Conservation (phyloP, 306 rosid species). For the Mimosa bimucronata region DNA sequence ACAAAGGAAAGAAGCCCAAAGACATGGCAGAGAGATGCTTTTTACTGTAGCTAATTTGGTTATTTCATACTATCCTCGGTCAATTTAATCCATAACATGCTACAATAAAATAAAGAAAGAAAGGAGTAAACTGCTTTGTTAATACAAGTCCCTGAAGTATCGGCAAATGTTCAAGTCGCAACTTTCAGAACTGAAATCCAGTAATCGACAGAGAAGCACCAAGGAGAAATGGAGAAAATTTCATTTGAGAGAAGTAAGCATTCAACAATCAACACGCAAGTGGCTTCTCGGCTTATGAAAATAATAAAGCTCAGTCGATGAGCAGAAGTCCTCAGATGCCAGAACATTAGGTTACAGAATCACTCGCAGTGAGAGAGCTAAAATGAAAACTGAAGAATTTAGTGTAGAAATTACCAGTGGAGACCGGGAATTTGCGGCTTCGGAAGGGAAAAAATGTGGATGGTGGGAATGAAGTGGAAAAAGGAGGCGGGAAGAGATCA, state of each 20-base stretch:
- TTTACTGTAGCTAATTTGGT: background rate
- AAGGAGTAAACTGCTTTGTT: constrained; percentile 39
- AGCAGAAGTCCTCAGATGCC: background rate
- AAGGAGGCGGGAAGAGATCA: constrained; percentile 5
- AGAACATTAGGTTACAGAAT: background rate
- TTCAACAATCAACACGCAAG: background rate
- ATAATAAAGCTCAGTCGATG: background rate
- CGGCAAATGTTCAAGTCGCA: background rate
- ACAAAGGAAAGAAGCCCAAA: background rate
- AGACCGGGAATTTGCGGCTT: background rate
- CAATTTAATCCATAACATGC: background rate
- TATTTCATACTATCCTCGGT: background rate
- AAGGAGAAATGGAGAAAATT: background rate
- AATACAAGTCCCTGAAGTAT: background rate
- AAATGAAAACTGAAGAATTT: background rate
- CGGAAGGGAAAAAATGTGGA: background rate
- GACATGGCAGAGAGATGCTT: background rate
- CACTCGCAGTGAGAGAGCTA: background rate
- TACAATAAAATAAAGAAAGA: background rate
- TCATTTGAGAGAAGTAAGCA: background rate
- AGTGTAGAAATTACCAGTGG: background rate
- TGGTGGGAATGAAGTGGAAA: constrained; percentile 16
- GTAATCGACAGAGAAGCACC: background rate
- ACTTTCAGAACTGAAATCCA: background rate
- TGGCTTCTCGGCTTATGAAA: background rate